Base-by-base conservation (phyloP, 768 basidiomycete genomes). In the Holtermanniella nyarrowii region DNA sequence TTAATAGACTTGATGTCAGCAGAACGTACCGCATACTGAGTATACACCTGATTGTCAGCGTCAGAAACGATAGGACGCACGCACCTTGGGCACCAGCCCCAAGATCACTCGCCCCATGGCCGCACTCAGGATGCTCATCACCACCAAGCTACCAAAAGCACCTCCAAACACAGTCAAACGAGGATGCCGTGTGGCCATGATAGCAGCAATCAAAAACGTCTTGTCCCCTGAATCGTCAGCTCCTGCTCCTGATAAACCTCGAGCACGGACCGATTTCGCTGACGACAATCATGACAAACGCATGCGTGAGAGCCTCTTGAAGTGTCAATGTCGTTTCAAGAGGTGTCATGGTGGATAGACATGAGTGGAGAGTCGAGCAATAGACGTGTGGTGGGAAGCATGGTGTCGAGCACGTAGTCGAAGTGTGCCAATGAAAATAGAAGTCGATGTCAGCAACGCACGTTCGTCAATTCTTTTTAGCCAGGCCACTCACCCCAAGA, bases 61-160 rank as follows among this genome's bases (percentile, higher is more conserved):
- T 27, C 46, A 31, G 5, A 4, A 26, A 16, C 37, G 10, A 46
- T 10, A 11, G 21, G 11, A 14, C 42, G 12, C 11, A 57, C 69
- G 52, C 48, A 71, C 69, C 43, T 69, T 78, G 7, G 91, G 89
- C 40, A 93, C 79, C 31, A 97, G 79, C 0, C 83, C 80, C 0
- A 89, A 85, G 0, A 99, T 79, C 43, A 97, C 74, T 66, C 88
- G 84, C 0, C 95, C 95, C 77, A 97, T 79, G n/a, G 81, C 84
- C 11, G 93, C 89, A 13, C 87, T 90, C 46, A 97, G 81, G 40
- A 91, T 76, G 45, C 88, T 90, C 95, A 99, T 99, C 70, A 95
- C 73, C 49, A 85, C 77, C 42, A 99, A 79, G 5, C 89, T 88
- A 14, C 79, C 77, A 59, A 96, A 83, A 1, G 95, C 91, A 26